These are phyloP conservation scores for Lentinula sp. DNA, from an alignment of 768 basidiomycete genomes.

Conservation along the genomic window DNA sequence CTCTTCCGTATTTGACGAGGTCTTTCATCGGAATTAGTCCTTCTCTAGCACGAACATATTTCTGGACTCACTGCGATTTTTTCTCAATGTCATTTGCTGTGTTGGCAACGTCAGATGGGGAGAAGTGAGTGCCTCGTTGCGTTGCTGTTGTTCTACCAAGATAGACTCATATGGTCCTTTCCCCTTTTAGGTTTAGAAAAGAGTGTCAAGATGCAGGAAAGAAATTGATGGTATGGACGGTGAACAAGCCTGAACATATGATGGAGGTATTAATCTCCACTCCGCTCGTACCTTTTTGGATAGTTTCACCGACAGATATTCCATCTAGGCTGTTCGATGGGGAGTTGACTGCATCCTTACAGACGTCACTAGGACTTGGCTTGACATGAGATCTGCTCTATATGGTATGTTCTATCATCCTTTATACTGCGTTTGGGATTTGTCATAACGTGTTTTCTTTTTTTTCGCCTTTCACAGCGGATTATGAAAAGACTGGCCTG, in stretches of 20 bases:
- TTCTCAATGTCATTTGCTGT: constrained; percentile 80
- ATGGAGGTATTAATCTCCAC: constrained; percentile 57
- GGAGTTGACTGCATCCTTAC: constrained; percentile 74
- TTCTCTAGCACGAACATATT: constrained; percentile 72
- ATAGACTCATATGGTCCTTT: background rate
- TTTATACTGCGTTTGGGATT: background rate
- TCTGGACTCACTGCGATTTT: constrained; percentile 81
- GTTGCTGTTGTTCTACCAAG: background rate
- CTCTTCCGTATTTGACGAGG: constrained; percentile 77
- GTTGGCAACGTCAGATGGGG: constrained; percentile 69
- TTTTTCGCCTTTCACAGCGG: constrained; percentile 31
- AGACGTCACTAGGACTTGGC: constrained; percentile 64
- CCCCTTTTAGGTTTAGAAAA: constrained; percentile 55
- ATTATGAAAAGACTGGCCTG: constrained; percentile 60
- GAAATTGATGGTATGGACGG: constrained; percentile 92
- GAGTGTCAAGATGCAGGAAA: constrained; percentile 80
- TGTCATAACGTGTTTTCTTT: background rate
- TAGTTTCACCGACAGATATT: constrained; percentile 1
- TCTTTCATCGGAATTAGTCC: constrained; percentile 80
- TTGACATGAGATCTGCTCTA: constrained; percentile 55
- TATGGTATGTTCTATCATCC: constrained; percentile 33
- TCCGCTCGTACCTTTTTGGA: constrained; percentile 1
- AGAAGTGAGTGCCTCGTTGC: constrained; percentile 36
- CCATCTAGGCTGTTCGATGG: constrained; percentile 67
- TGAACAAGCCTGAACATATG: constrained; percentile 85